Base-by-base conservation (phyloP, 2,329 filamentous ascomycete species). In the Elsinoe australis region DNA sequence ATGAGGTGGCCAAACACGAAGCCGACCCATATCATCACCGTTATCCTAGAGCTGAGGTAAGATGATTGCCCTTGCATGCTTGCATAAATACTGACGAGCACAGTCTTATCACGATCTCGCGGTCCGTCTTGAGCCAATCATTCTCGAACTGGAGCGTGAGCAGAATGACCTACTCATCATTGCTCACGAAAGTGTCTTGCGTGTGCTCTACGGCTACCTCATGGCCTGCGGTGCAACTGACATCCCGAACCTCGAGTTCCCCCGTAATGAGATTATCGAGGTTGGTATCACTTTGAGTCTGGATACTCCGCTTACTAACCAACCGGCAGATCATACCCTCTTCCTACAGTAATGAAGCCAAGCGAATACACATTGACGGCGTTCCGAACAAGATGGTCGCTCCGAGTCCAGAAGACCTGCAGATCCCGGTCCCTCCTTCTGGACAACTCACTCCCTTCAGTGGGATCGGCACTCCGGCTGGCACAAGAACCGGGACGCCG, bases 81-180 rank as follows among this genome's bases (percentile, higher is more conserved):
- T 14, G 14, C 17, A 17, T 45, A 54, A 5, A 44, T 6, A 41
- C 58, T 65, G 49, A 65, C 41, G 15, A 47, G 21, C 5, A 18
- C 51, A 95, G 85, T 96, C 90, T 6, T 98, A 98, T 66, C 92
- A 98, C 64, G 92, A 98, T 61, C 80, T 98, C 34, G 92, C 92
- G n/a, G 92, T 98, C 51, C 86, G 92, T 17, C 80, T 98, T 38
- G 92, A 98, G 64, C 94, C 92, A 32, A 95, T 98, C 60, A 98
- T 98, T 61, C 78, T 98, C 22, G 92, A 98, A 64, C 78, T 98
- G 10, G 92, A 98, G 70, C 83, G 92, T 34, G 92, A 98, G 69
- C 87, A 95, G 59, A 94, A 94, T 56, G 92, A 98, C 63, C 76
- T 98, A n/a, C 77, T 98, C 47, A 95, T 98, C 61, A 95, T 98